A percentile compares a stretch with the other conserved stretches of the same genome.
These are phyloP conservation scores for Marchantia polymorpha DNA, from an alignment of 225 moss, liverwort and hornwort genomes.

Conservation along the genomic window DNA sequence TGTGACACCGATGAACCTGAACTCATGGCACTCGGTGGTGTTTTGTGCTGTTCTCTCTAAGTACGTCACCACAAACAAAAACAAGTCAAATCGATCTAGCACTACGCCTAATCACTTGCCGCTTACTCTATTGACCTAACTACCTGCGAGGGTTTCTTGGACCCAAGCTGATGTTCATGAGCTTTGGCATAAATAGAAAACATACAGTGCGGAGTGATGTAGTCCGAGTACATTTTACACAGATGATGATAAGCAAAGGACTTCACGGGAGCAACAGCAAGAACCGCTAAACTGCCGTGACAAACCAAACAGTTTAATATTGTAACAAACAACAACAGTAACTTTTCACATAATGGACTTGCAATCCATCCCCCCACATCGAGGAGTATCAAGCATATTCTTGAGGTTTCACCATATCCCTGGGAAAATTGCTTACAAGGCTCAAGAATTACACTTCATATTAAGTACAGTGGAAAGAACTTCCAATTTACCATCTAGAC, in stretches of 20 bases:
- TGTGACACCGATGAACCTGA: too few relatives aligned
- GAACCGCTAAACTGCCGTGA: not conserved
- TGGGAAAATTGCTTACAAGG: not conserved
- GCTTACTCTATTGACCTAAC: not conserved
- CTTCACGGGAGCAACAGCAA: not conserved
- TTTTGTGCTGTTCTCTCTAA: not conserved
- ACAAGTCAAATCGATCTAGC: not conserved
- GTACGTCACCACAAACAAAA: not conserved
- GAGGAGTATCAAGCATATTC: not conserved
- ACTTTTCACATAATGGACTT: not conserved
- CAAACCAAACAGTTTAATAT: not conserved
- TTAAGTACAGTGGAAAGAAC: not conserved
- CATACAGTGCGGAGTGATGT: not conserved
- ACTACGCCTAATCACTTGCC: not conserved
- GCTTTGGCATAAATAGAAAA: not conserved
- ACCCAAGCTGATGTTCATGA: not conserved
- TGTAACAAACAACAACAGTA: not conserved
- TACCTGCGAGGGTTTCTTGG: not conserved
- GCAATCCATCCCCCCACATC: not conserved
- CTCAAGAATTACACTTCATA: not conserved
- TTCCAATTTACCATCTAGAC: conserved; percentile 2
- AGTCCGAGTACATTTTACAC: not conserved
- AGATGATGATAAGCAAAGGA: not conserved
- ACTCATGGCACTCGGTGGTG: too few relatives aligned
- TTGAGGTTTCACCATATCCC: not conserved